phyloP scores from a whole-genome alignment of 305 asterid species.

The Solanum chacoense region DNA sequence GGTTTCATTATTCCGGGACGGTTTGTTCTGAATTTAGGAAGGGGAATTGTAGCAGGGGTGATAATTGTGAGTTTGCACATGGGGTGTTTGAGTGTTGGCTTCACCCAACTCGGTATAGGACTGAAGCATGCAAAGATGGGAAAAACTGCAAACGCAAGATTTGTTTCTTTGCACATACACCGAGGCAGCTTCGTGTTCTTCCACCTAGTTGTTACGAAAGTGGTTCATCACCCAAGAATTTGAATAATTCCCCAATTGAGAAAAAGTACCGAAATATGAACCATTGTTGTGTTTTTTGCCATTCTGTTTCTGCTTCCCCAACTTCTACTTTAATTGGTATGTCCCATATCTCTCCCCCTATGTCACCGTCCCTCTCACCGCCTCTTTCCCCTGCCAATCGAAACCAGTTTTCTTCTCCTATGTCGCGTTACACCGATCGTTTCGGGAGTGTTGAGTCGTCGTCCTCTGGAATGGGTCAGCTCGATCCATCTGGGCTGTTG shows the following conservation, averaged over 20 bases:
- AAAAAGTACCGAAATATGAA: slow-evolving; percentile 4
- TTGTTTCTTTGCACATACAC: slow-evolving; percentile 68
- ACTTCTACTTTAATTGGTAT: slow-evolving; percentile 46
- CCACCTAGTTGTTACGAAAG: slow-evolving; percentile 22
- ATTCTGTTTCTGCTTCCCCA: slow-evolving; percentile 35
- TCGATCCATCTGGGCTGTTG: slow-evolving; percentile 9
- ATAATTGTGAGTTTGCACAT: slow-evolving; percentile 63
- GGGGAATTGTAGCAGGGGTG: slow-evolving; percentile 50
- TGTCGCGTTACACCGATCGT: slow-evolving; percentile 22
- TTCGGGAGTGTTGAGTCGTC: slow-evolving; percentile 9
- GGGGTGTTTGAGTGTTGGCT: slow-evolving; percentile 88
- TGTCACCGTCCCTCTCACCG: slow-evolving; percentile 20
- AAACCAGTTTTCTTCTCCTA: slow-evolving; percentile 2
- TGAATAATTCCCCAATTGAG: slow-evolving; percentile 11
- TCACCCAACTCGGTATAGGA: slow-evolving; percentile 64
- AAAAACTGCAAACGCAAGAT: slow-evolving; percentile 65
- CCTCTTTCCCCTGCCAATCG: slow-evolving; percentile 29
- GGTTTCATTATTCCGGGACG: slow-evolving; percentile 50
- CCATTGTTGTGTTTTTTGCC: slow-evolving; percentile 58
- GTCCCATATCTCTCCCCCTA: slow-evolving; percentile 32
- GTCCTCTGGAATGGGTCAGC: slow-evolving; percentile 3
- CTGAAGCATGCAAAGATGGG: slow-evolving; percentile 83
- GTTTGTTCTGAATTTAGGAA: slow-evolving; percentile 64
- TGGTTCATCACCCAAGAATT: slow-evolving; percentile 5
- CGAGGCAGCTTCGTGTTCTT: slow-evolving; percentile 58